Evolutionary conservation across 805 yeast genomes (phyloP), one percentile per base, ranked within the genome.

Genomic region (Cyberlindnera sargentensis): DNA sequence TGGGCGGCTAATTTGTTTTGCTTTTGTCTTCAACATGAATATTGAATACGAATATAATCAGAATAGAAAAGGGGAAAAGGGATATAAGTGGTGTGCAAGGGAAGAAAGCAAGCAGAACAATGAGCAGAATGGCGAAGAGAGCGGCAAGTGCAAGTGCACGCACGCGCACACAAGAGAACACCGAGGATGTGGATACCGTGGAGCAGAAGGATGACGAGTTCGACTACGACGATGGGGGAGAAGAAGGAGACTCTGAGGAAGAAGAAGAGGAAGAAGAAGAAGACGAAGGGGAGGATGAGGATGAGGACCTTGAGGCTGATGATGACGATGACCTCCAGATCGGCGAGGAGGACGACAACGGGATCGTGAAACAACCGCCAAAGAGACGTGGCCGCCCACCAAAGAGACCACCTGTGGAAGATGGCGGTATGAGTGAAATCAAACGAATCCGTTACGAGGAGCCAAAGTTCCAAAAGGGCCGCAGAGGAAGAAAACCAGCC

Each of bases 131-230:
- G 20, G 20, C 31, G 10, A 10, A 29, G 8, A 8, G 31, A 10
- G 10, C 31, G 31, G 31, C 10, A 27, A 36, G 31, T 27, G n/a
- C n/a, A 8, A 30, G 34, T 37, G 30, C 23, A 20, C 20, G 20
- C 28, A 29, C 32, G 9, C 7, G 26, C 20, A 15, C 20, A 15
- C 20, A n/a, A 23, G 36, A 34, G 9, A 15, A 34, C 20, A 35
- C 25, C 20, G 37, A 10, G 4, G 40, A 25, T 23, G 40, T 36
- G 24, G 50, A 42, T 30, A 36, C 34, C 8, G 42, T 31, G 11
- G 82, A 73, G 47, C 66, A 73, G 45, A 83, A 80, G 43, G 58
- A 70, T 42, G 59, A 61, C 42, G 68, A 57, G 48, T 50, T 29
- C 4, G 44, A 46, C 6, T 61, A 57, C 42, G 56, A 45, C n/a